Evolutionary conservation across 2,329 filamentous ascomycete genomes (phyloP), one percentile per base, ranked within the genome.

Genomic region (Apiospora arundinis): DNA sequence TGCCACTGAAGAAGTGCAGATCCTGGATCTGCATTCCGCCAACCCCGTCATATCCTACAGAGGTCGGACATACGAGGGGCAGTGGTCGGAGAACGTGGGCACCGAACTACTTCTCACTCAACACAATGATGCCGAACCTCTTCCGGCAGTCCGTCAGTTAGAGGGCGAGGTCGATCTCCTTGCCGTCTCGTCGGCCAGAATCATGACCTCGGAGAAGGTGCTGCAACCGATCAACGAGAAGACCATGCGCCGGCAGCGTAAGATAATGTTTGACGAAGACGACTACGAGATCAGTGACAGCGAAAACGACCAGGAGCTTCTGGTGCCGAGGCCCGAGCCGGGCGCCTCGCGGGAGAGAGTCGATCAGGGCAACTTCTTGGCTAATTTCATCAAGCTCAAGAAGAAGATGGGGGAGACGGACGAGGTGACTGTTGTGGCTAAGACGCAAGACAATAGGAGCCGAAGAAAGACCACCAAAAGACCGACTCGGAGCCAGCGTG

Each of bases 61-160:
- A 71, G 93, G 92, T 42, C 89, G 92, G 73, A 84, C 97, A 28
- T 96, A 95, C 79, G 91, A 90, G 74, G 95, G 94, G 74, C 84
- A 90, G 65, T 98, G 95, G 95, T 89, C 90, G 14, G 90, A 93
- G 73, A 92, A 94, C 72, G 89, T 97, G 60, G 95, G 95, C 46
- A 97, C 95, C 0, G 94, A 97, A 75, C 84, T 95, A 74, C 88
- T 97, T 56, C 92, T 98, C 76, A 87, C 86, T 1, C 82, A 82
- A 21, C 87, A 85, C 73, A 82, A 86, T 73, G 73, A 78, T 8
- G 75, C 81, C 70, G 73, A 66, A 16, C 68, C 52, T 23, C 42
- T 70, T 4, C 68, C 68, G 40, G 23, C 28, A 14, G 12, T 70
- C 11, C 40, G 25, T 32, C 28, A 45, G 5, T 21, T 70, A 18